Evolutionary conservation across 2,329 filamentous ascomycete species (phyloP).

Genomic region (Trichoderma citrinoviride): DNA sequence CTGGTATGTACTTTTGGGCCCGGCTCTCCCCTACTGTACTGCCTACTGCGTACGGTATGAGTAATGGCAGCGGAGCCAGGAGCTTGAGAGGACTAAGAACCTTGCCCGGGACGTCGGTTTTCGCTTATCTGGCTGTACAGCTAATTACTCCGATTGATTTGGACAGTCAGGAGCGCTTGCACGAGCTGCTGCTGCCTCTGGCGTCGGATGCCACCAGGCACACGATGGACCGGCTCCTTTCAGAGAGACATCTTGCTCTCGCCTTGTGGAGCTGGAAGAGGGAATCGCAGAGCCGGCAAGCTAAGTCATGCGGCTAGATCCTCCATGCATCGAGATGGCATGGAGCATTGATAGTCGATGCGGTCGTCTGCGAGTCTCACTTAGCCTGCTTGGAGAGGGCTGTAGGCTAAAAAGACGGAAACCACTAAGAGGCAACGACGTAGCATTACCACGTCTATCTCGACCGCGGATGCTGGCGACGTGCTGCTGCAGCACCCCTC

Average conservation of each 20-base stretch:
- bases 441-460: constrained; percentile 2
- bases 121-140: constrained; percentile 20
- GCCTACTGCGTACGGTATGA: not conserved
- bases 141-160: constrained; percentile 15
- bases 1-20: not conserved
- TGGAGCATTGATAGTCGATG: constrained; percentile 1
- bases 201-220: constrained; percentile 9
- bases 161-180: not conserved
- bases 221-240: not conserved
- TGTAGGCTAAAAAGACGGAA: not conserved
- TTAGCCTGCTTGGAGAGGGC: not conserved
- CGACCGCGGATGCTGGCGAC: constrained; percentile 14
- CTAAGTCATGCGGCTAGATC: constrained; percentile 11
- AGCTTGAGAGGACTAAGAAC: constrained; percentile 4
- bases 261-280: constrained; percentile 6
- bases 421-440: not conserved
- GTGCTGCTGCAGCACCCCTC: constrained; percentile 7
- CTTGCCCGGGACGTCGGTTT: constrained; percentile 16
- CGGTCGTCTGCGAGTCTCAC: not conserved
- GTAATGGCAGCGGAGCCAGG: not conserved
- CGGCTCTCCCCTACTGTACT: not conserved
- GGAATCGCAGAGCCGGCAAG: not conserved
- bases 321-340: constrained; percentile 5
- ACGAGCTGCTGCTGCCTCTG: constrained; percentile 2
- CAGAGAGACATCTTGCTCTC: not conserved